These are phyloP conservation scores for Alternaria rosae DNA, from an alignment of 2,329 filamentous ascomycete species.

Conservation along the genomic window DNA sequence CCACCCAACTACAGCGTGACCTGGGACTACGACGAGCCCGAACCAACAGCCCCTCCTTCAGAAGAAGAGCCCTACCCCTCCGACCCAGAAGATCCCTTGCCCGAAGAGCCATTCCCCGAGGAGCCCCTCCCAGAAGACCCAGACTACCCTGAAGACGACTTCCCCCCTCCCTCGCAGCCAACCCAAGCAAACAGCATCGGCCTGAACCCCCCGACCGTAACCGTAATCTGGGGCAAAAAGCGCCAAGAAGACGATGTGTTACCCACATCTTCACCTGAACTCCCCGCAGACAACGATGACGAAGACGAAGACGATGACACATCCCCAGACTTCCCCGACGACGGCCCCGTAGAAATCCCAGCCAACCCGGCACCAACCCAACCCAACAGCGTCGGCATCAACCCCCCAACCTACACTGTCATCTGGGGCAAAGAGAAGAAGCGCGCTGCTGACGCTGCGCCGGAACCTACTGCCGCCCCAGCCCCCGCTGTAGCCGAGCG, in stretches of 20 bases:
- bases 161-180: slow-evolving; percentile 11
- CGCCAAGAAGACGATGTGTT: slow-evolving; percentile 17
- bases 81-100: slow-evolving; percentile 19
- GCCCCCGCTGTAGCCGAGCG: not conserved
- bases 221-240: slow-evolving; percentile 24
- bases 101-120: slow-evolving; percentile 13
- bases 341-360: not conserved
- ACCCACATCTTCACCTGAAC: slow-evolving; percentile 4
- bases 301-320: not conserved
- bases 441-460: not conserved
- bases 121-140: slow-evolving; percentile 15
- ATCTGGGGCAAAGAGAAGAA: slow-evolving; percentile 18
- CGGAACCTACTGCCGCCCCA: not conserved
- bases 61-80: slow-evolving; percentile 13
- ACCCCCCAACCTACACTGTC: slow-evolving; percentile 18
- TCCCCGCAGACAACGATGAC: slow-evolving; percentile 17
- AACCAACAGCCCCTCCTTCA: not conserved
- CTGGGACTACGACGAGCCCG: slow-evolving; percentile 7
- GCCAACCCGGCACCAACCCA: not conserved
- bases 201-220: slow-evolving; percentile 14
- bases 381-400: slow-evolving; percentile 16
- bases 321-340: no score
- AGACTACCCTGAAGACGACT: slow-evolving; percentile 8
- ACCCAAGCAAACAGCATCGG: slow-evolving; percentile 20
- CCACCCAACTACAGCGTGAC: slow-evolving; percentile 16